phyloP scores from a whole-genome alignment of 352 stramenopile genomes.

The Phytophthora macrochlamydospora region DNA sequence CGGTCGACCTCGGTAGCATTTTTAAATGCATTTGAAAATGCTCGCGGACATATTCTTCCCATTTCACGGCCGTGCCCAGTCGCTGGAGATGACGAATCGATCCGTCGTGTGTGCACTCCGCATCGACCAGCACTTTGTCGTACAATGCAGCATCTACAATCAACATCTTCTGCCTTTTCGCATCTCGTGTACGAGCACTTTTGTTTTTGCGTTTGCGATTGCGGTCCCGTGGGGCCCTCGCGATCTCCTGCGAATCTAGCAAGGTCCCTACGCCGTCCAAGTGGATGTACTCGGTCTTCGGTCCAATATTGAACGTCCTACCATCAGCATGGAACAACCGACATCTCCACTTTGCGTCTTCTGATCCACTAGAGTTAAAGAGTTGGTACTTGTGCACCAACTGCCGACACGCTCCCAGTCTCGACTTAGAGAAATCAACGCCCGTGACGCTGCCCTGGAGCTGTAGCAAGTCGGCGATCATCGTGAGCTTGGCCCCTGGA shows the following conservation, averaged over 20 bases:
- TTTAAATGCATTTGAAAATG: constrained; percentile 33
- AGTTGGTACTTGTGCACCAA: constrained; percentile 95
- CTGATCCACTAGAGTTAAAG: constrained; percentile 30
- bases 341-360: constrained; percentile 52
- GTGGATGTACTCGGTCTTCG: constrained; percentile 47
- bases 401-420: constrained; percentile 87
- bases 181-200: constrained; percentile 67
- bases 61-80: constrained; percentile 66
- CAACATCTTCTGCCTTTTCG: constrained; percentile 51
- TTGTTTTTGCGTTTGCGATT: constrained; percentile 94
- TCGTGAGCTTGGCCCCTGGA: constrained; percentile 92
- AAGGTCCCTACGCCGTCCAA: constrained; percentile 51
- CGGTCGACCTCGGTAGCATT: constrained; percentile 55
- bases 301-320: constrained; percentile 64
- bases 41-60: constrained; percentile 75
- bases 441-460: constrained; percentile 69
- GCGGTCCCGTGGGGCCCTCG: constrained; percentile 43
- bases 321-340: constrained; percentile 83
- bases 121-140: constrained; percentile 96
- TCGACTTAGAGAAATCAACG: constrained; percentile 88
- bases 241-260: constrained; percentile 75
- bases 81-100: constrained; percentile 90
- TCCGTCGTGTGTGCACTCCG: constrained; percentile 95
- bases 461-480: constrained; percentile 87
- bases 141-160: constrained; percentile 55